Evolutionary conservation across 202 grass and related monocot genomes (phyloP), one percentile per base, ranked within the genome.

Genomic region (Schoenoplectus tabernaemontani): DNA sequence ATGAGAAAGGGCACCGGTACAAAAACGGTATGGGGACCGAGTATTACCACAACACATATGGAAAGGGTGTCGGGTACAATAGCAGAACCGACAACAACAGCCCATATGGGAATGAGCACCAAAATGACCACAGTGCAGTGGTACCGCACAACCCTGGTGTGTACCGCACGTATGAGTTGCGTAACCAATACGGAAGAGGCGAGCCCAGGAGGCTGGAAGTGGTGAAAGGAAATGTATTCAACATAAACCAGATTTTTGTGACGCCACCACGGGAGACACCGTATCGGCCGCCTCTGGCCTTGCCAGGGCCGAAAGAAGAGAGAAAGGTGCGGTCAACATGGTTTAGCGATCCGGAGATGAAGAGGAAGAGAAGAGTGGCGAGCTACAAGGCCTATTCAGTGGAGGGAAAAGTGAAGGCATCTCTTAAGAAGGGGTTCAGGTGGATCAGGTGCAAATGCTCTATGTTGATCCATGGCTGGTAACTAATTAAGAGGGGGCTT

Each of bases 401-500:
- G 78, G 89, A 96, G 70, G 92, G 92, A 3, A 96, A 92, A 76
- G 79, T 92, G 73, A 96, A 92, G 79, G 68, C 87, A 7, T 96
- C 92, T 6, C 69, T 96, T 12, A 84, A 88, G 57, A 88, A 88
- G 76, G 84, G 92, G 8, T 70, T 92, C 44, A 87, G 81, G 34
- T 96, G 92, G 92, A 92, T 96, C 85, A 96, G 90, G 84, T 86
- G 82, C 78, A 96, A 90, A 78, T 96, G 92, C 87, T 86, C 89
- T 43, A 85, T 88, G 76, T 83, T 96, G 53, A 83, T 92, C 79
- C 89, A 96, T 65, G 86, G 84, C 59, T 90, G 89, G 89, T 92
- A 86, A 90, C 2, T 24, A 36, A 50, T 12, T 64, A 12, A 34
- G 12, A 61, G n/a, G n/a, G n/a, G n/a, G n/a, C n/a, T 16, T 64